Evolutionary conservation across 768 basidiomycete species (phyloP), one percentile per base, ranked within the genome.

Genomic region (Russula lepida): DNA sequence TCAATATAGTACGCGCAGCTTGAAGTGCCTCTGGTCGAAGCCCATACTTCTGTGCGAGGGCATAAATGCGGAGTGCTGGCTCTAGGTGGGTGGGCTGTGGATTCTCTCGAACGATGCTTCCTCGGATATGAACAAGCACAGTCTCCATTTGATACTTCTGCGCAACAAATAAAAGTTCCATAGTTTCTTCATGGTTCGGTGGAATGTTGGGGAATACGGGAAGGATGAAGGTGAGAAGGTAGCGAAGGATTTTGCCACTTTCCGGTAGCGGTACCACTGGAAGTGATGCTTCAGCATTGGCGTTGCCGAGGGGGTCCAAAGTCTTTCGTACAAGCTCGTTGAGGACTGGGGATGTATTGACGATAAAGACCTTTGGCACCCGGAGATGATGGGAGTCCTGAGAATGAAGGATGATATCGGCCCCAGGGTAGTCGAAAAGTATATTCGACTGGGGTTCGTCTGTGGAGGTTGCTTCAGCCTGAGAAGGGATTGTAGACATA

Each of bases 351-450:
- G 77, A 81, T 4, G 75, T 75, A 59, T 70, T 75, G 30, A 72
- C 71, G 39, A 83, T 66, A 35, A 77, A 73, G 39, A 75, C 59
- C 47, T 73, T 76, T 65, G 77, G 75, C 44, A 81, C 70, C 28
- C 74, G 76, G 64, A 82, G 81, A 9, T 72, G 64, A 3, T 75
- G 71, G 6, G 72, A 74, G 59, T 82, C 78, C 0, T 71, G 66
- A 12, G 79, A 74, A 51, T 72, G 73, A 41, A 81, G 68, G 47
- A 77, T 70, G 58, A 79, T 66, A 60, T 81, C 78, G 6, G 76
- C 77, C n/a, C 75, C 73, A 21, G 56, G 67, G 47, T 76, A 33
- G 3, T 59, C 30, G 17, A n/a, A n/a, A n/a, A 48, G 32, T 32
- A 32, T 32, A 9, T 32, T 32, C 32, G 32, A 6, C 7, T 8